A percentile compares a stretch with the other conserved stretches of the same genome.
Conservation (phyloP, 2,329 filamentous ascomycete species). For the Thielaviopsis cerberus region DNA sequence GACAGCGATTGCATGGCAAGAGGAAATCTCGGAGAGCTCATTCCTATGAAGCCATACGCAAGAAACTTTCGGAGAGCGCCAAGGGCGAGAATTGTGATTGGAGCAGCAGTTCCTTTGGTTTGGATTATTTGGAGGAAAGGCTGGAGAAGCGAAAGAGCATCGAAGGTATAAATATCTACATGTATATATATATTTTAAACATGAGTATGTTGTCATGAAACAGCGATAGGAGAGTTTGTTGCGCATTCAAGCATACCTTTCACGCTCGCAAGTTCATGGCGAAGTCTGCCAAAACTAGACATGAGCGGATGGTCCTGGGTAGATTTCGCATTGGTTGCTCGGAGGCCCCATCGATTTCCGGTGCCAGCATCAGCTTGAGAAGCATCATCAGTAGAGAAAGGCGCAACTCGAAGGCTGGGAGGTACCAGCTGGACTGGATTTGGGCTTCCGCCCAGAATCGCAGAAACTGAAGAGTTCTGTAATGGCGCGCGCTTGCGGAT, state of each 20-base stretch:
- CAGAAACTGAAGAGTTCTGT: conserved; percentile 87
- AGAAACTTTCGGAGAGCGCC: conserved; percentile 93
- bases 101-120: conserved; percentile 84
- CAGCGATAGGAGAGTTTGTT: not conserved
- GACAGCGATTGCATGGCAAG: conserved; percentile 89
- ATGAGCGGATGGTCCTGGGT: conserved; percentile 96
- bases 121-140: conserved; percentile 95
- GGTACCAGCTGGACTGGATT: conserved; percentile 36
- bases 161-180: conserved; percentile 68
- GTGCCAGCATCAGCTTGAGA: conserved; percentile 29
- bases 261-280: conserved; percentile 70
- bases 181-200: conserved; percentile 14
- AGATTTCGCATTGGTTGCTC: conserved; percentile 90
- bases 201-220: too few relatives aligned
- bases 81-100: conserved; percentile 85
- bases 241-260: conserved; percentile 37
- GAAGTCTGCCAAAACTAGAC: conserved; percentile 76
- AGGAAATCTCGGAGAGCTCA: conserved; percentile 67
- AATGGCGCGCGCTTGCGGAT: conserved; percentile 96
- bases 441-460: conserved; percentile 67
- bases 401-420: conserved; percentile 19
- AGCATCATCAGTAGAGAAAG: not conserved
- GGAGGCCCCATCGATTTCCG: conserved; percentile 75
- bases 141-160: conserved; percentile 73
- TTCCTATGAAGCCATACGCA: conserved; percentile 77